Evolutionary conservation across 2,329 filamentous ascomycete species (phyloP).

Genomic region (Cladophialophora yegresii): DNA sequence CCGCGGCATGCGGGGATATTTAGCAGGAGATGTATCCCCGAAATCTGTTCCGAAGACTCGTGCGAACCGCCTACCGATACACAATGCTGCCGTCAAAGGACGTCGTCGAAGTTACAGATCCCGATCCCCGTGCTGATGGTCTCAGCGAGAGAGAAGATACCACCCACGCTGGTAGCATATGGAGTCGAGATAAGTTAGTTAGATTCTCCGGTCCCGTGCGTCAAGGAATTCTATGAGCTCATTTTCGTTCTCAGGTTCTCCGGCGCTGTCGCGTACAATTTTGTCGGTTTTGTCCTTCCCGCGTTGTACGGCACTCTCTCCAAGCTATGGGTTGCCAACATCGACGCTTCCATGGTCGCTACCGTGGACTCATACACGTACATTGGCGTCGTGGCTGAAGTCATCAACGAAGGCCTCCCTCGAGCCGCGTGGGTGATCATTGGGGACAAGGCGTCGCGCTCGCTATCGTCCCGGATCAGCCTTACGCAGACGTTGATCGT

Average conservation of each 20-base stretch:
- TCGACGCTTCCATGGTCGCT: conserved; percentile 63
- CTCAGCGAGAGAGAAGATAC: not conserved
- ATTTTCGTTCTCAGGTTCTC: conserved; percentile 46
- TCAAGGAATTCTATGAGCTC: not conserved
- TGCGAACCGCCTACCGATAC: conserved; percentile 18
- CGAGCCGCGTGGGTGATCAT: conserved; percentile 69
- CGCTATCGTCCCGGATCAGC: conserved; percentile 54
- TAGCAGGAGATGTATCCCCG: not conserved
- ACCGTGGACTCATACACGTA: conserved; percentile 70
- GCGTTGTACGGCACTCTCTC: conserved; percentile 67
- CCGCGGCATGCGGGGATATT: not conserved
- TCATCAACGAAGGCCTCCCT: conserved; percentile 72
- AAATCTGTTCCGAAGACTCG: conserved; percentile 7
- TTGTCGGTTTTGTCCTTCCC: conserved; percentile 63
- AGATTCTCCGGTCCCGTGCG: not conserved
- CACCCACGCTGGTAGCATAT: not conserved
- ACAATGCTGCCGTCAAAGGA: conserved; percentile 20
- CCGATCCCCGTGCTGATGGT: not conserved
- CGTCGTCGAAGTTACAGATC: conserved; percentile 3
- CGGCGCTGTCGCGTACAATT: conserved; percentile 64
- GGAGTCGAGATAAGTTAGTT: conserved; percentile 18
- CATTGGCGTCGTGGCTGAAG: conserved; percentile 66
- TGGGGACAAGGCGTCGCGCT: conserved; percentile 62
- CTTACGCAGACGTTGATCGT: conserved; percentile 62
- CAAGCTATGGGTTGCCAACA: conserved; percentile 71